These are phyloP conservation scores for Rhynchospora breviuscula DNA, from an alignment of 176 grass and related monocot species.

Conservation along the genomic window DNA sequence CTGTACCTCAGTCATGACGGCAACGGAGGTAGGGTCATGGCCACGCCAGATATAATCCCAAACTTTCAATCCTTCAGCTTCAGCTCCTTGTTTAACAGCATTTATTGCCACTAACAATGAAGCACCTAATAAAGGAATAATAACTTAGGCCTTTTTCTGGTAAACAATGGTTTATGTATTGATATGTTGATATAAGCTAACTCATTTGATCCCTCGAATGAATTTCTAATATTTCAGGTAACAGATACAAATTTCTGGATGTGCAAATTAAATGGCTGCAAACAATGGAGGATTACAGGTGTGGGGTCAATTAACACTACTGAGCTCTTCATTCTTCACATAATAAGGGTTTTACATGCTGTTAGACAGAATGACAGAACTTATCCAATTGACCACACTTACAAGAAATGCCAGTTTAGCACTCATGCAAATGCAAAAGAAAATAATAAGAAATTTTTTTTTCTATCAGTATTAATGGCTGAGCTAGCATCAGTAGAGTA, in stretches of 20 bases:
- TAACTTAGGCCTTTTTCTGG: not conserved
- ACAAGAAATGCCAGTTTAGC: not conserved
- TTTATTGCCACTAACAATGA: slow-evolving; percentile 93
- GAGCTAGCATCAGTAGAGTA: not conserved
- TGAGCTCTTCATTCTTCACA: not conserved
- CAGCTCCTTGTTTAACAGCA: slow-evolving; percentile 91
- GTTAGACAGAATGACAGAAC: not conserved
- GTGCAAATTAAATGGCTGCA: not conserved
- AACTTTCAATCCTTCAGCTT: slow-evolving; percentile 75
- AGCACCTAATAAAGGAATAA: slow-evolving; percentile 56
- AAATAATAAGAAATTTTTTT: not conserved
- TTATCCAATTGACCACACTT: not conserved
- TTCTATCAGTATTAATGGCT: not conserved
- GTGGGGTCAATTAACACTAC: not conserved
- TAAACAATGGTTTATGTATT: not conserved
- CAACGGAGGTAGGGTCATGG: slow-evolving; percentile 99
- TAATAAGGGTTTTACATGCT: not conserved
- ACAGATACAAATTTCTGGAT: not conserved
- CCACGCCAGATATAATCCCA: slow-evolving; percentile 96
- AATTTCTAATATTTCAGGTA: not conserved
- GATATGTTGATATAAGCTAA: not conserved
- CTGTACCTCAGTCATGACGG: slow-evolving; percentile 88
- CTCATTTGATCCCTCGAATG: not conserved
- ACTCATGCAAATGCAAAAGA: not conserved
- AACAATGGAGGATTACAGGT: not conserved